Evolutionary conservation across 257 asterid genomes (phyloP).

Genomic region (Ophiorrhiza pumila): DNA sequence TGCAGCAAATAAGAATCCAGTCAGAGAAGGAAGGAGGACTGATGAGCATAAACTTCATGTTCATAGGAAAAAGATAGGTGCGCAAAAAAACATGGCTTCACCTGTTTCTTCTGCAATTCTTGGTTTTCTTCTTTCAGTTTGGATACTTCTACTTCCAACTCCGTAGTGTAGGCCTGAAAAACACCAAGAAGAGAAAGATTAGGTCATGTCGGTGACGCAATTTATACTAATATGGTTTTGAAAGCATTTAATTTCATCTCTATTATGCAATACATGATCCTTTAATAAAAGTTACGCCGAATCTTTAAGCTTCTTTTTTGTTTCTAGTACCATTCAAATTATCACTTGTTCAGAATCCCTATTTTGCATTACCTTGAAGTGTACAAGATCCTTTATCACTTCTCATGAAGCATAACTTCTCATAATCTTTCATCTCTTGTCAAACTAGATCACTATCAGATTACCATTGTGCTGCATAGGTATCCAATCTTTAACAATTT

Average conservation of each 20-base stretch:
- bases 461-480: slow-evolving; percentile 14
- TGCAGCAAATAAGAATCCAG: slow-evolving; percentile 18
- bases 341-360: not conserved
- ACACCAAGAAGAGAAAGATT: not conserved
- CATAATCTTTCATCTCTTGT: slow-evolving; percentile 11
- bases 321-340: not conserved
- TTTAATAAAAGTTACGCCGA: not conserved
- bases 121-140: slow-evolving; percentile 85
- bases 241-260: not conserved
- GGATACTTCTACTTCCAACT: slow-evolving; percentile 89
- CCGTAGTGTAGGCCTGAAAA: slow-evolving; percentile 71
- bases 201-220: not conserved
- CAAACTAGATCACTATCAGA: slow-evolving; percentile 10
- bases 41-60: not conserved
- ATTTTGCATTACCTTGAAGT: not conserved
- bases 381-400: not conserved
- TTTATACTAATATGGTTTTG: not conserved
- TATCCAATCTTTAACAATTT: slow-evolving; percentile 9
- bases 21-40: not conserved
- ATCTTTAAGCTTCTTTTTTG: not conserved
- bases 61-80: not conserved
- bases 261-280: not conserved
- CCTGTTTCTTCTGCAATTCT: slow-evolving; percentile 71
- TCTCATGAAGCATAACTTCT: slow-evolving; percentile 7
- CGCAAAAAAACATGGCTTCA: slow-evolving; percentile 9